These are phyloP conservation scores for Cryphonectria japonica DNA, from an alignment of 2,329 filamentous ascomycete species.

Conservation along the genomic window DNA sequence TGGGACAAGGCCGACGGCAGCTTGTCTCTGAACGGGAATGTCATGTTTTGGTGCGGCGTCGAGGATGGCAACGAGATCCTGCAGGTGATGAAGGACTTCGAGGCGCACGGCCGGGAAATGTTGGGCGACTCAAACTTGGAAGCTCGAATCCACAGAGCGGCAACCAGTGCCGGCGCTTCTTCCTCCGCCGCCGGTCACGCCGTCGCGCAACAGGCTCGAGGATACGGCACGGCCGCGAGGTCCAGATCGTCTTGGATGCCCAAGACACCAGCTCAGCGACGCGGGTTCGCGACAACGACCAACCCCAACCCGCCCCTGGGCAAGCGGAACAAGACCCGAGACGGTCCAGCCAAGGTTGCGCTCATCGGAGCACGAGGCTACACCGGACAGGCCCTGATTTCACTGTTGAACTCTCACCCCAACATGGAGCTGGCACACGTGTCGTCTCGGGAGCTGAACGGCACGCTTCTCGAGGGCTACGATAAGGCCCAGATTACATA, in stretches of 20 bases:
- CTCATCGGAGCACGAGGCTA: constrained; percentile 93
- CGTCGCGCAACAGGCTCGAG: constrained; percentile 61
- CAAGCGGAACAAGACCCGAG: constrained; percentile 84
- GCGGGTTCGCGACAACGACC: constrained; percentile 65
- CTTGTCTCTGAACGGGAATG: constrained; percentile 80
- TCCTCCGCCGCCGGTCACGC: constrained; percentile 27
- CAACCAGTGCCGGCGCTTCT: constrained; percentile 55
- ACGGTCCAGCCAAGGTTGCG: constrained; percentile 76
- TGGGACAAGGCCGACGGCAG: constrained; percentile 96
- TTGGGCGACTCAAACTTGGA: constrained; percentile 89
- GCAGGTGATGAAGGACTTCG: constrained; percentile 83
- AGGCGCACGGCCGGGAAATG: constrained; percentile 80
- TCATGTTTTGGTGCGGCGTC: constrained; percentile 95
- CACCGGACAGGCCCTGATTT: constrained; percentile 88
- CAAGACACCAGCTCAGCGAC: constrained; percentile 31
- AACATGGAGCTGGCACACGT: constrained; percentile 89
- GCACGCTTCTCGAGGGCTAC: constrained; percentile 87
- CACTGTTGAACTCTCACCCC: constrained; percentile 83
- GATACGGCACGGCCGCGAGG: constrained; percentile 66
- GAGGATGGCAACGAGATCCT: constrained; percentile 81
- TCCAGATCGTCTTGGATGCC: constrained; percentile 25
- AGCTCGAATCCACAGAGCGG: constrained; percentile 78
- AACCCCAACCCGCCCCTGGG: constrained; percentile 92
- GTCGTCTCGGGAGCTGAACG: constrained; percentile 88
- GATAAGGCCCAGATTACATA: constrained; percentile 90